Evolutionary conservation across 2,329 filamentous ascomycete genomes (phyloP), one percentile per base, ranked within the genome.

Genomic region (Epichloe sylvatica): DNA sequence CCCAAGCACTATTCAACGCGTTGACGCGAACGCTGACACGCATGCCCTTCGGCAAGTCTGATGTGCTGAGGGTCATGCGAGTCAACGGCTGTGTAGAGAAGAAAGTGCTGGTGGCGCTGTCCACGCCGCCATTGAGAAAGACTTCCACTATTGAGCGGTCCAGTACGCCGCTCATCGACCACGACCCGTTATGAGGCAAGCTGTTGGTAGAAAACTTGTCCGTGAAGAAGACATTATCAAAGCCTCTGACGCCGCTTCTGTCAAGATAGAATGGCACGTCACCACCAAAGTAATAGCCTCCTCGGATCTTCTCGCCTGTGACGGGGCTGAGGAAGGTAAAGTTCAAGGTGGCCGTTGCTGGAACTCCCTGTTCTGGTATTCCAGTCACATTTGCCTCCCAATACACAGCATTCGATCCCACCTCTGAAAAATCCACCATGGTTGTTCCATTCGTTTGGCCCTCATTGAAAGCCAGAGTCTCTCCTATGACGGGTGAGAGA

Each of bases 331-430:
- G 8, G 30, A 64, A 57, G 0, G 57, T 61, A 30, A 66, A 63
- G 40, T 64, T 62, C 33, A 66, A 40, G 0, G 57, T 58, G 1
- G 63, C 59, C 1, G 52, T 54, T 3, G 55, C 41, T 0, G 55
- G 19, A 0, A 61, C 43, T 2, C 55, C 55, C 0, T 23, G 46
- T 1, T 55, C 44, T 0, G 61, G 58, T 6, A 64, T 54, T 0
- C 61, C 65, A 9, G 72, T 74, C 38, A 80, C 64, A 55, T 77
- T 76, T 40, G 71, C 68, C 51, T 77, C 70, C 56, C 80, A 72
- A 58, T 74, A 75, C 12, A 82, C 56, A 0, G 76, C 73, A 9
- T 73, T 70, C 8, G 75, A 75, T 13, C 65, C 53, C 3, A 79
- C 63, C 11, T 61, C 50, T 3, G 70, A 67, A 61, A 76, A 81